Percentiles rank a stretch among this genome's conserved stretches.
These are phyloP conservation scores for Saccharomyces eubayanus DNA, from an alignment of 805 yeast genomes.

Conservation along the genomic window DNA sequence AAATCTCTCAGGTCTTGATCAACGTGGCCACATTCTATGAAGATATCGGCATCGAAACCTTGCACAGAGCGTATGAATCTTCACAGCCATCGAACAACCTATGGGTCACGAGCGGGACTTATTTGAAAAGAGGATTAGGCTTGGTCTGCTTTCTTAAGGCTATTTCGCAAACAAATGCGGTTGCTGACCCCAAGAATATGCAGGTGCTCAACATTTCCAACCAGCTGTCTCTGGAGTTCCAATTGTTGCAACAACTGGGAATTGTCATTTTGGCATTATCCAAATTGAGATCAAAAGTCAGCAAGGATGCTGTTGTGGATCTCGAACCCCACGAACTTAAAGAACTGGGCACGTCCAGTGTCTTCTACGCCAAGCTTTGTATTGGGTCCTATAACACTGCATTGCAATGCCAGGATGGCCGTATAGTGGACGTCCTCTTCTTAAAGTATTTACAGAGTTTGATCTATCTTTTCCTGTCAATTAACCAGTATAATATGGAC, in stretches of 20 bases:
- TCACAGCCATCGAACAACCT: constrained; percentile 10
- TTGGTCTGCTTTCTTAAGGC: constrained; percentile 11
- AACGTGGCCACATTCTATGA: constrained; percentile 17
- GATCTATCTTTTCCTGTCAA: constrained; percentile 20
- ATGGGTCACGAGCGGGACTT: constrained; percentile 25
- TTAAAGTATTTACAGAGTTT: constrained; percentile 18
- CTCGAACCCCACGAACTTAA: constrained; percentile 24
- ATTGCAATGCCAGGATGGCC: constrained; percentile 5
- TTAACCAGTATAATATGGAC: constrained; percentile 22
- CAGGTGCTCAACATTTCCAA: not conserved
- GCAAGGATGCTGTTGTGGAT: constrained; percentile 22
- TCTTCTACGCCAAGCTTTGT: constrained; percentile 23
- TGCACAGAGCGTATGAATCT: constrained; percentile 21
- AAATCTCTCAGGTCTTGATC: constrained; percentile 7
- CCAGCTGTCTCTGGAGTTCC: constrained; percentile 11
- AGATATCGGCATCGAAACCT: constrained; percentile 15
- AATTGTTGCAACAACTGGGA: constrained; percentile 24
- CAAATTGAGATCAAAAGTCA: constrained; percentile 20
- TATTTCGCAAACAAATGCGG: not conserved
- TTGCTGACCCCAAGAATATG: not conserved
- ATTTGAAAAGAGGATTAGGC: constrained; percentile 24
- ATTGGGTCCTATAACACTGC: constrained; percentile 17
- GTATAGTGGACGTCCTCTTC: not conserved
- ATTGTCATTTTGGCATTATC: constrained; percentile 26
- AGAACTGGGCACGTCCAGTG: constrained; percentile 18